Evolutionary conservation across 768 basidiomycete genomes (phyloP), one percentile per base, ranked within the genome.

Genomic region (Wakefieldia striispora): DNA sequence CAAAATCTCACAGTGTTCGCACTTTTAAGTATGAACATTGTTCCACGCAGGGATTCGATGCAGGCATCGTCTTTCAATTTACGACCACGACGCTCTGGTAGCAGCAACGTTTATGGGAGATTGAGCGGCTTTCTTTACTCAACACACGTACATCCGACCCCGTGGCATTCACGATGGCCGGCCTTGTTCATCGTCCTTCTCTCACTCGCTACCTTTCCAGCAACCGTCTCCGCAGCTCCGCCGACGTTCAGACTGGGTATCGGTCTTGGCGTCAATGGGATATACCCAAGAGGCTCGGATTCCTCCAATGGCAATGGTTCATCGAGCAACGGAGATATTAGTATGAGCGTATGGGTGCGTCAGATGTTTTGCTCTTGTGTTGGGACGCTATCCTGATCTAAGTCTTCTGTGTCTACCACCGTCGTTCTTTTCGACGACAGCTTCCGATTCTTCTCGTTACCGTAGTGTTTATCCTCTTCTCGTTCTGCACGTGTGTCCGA

Each of bases 341-440:
- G 40, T 31, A 43, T 63, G 46, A 58, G 4, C 19, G 23, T 67
- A 45, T 66, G 65, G 65, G 65, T 66, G 51, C 52, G 64, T 65
- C 14, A 12, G 27, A 14, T 39, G 12, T 38, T 31, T 31, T 24
- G 23, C 3, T n/a, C 13, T 24, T 10, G 41, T 29, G 27, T 13
- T 6, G 27, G 2, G 42, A 27, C 20, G 14, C 36, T 35, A 23
- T 38, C 36, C 48, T 55, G 40, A 55, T 16, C 7, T 34, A 12
- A 27, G 27, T 21, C 24, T 14, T 33, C 13, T 20, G 9, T 38
- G 10, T 4, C 31, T 23, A 4, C 9, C 26, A 2, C 9, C 26
- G 26, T 27, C 26, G 26, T 31, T 14, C 3, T 10, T 26, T 27
- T 11, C 7, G 26, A 13, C 33, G n/a, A 34, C 39, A 67, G 65